Conservation (phyloP, 805 yeast species). For the Ogataea angusta region DNA sequence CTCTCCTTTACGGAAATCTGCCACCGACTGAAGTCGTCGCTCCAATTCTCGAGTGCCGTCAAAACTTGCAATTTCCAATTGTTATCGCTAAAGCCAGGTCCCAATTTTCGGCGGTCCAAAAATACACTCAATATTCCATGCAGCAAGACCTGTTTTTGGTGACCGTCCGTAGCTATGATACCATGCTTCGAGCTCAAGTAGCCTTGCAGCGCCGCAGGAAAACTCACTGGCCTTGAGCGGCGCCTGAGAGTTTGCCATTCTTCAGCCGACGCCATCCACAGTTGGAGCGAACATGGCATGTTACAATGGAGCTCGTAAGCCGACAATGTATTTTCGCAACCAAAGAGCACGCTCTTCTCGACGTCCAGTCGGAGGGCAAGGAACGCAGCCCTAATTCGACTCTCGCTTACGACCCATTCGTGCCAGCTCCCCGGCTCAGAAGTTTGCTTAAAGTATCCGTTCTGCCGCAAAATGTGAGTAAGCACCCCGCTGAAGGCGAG, state of each 20-base stretch:
- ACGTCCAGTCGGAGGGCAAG: conserved; percentile 14
- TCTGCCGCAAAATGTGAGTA: conserved; percentile 10
- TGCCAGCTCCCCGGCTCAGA: conserved; percentile 7
- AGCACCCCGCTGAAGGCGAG: conserved; percentile 10
- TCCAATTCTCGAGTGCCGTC: conserved; percentile 5
- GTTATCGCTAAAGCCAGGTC: conserved; percentile 4
- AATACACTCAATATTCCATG: conserved; percentile 17
- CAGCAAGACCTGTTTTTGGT: conserved; percentile 8
- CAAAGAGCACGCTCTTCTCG: conserved; percentile 14
- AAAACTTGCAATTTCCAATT: conserved; percentile 14
- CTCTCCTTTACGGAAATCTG: neutral
- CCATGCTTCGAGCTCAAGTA: conserved; percentile 8
- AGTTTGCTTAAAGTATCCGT: conserved; percentile 5
- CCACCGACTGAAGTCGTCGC: neutral
- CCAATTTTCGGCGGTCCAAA: conserved; percentile 9
- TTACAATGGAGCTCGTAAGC: conserved; percentile 13
- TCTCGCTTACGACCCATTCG: conserved; percentile 11
- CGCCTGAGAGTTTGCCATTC: conserved; percentile 3
- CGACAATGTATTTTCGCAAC: conserved; percentile 10
- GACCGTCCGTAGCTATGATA: neutral
- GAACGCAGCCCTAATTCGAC: conserved; percentile 15
- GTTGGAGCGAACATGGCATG: conserved; percentile 9
- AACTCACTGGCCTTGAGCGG: conserved; percentile 1
- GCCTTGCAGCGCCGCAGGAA: conserved; percentile 4
- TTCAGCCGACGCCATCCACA: conserved; percentile 13